These are phyloP conservation scores for Rhodomyrtus psidioides DNA, from an alignment of 441 rosid species.

Conservation along the genomic window DNA sequence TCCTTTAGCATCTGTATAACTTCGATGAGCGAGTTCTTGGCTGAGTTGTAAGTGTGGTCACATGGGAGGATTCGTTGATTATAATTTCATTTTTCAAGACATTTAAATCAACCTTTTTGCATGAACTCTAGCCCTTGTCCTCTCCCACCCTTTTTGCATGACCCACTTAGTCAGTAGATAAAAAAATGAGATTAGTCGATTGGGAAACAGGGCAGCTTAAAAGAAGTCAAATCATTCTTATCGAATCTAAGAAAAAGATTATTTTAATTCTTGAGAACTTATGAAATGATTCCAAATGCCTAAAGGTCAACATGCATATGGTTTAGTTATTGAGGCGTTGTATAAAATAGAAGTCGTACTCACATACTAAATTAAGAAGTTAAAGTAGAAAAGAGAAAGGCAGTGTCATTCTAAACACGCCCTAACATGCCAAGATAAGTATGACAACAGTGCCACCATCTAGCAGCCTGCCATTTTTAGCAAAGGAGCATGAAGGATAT, in stretches of 20 bases:
- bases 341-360: background rate
- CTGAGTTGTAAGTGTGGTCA: background rate
- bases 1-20: background rate
- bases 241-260: background rate
- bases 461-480: background rate
- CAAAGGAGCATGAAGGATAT: background rate
- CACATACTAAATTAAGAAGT: background rate
- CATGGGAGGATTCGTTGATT: background rate
- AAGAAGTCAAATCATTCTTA: background rate
- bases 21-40: background rate
- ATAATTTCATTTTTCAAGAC: background rate
- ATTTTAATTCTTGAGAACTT: background rate
- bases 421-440: background rate
- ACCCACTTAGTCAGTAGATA: background rate
- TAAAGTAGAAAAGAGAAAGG: background rate
- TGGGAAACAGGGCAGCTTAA: background rate
- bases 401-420: background rate
- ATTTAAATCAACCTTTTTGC: background rate
- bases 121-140: background rate
- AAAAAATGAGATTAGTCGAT: background rate
- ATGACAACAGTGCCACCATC: background rate
- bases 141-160: background rate
- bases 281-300: background rate
- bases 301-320: background rate
- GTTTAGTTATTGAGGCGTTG: background rate